Evolutionary conservation across 768 basidiomycete species (phyloP), one percentile per base, ranked within the genome.

Genomic region (Lactifluus hygrophoroides): DNA sequence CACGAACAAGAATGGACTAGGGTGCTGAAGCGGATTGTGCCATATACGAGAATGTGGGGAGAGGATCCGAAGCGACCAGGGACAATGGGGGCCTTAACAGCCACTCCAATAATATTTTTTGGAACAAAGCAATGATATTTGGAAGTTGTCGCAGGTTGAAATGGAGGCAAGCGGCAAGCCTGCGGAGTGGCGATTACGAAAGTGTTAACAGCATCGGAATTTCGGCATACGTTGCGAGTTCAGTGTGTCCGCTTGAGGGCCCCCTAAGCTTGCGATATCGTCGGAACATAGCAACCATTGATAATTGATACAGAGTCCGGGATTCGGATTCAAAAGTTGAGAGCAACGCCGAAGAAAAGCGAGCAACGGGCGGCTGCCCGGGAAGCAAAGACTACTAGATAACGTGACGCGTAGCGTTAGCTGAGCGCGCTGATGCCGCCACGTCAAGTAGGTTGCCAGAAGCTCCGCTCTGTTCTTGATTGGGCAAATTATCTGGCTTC

Each of bases 361-460:
- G 40, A 7, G n/a, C n/a, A n/a, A 10, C 5, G 32, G 32, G 21
- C 42, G 21, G n/a, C 37, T n/a, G n/a, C n/a, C n/a, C n/a, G n/a
- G 34, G 37, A 40, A 51, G 51, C 14, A 23, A 35, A 25, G 7
- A 28, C 16, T 43, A 25, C 28, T 38, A 16, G 37, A 27, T n/a
- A n/a, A 23, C 34, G 34, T 51, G 34, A 27, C 34, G 25, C 7
- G 27, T 23, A 23, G 28, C 19, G 28, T 43, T 21, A 27, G n/a
- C 28, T 54, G 35, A 46, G 25, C 25, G 21, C 49, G 17, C 17
- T 42, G 19, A 44, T 40, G 25, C 17, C 37, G 57, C 57, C 57
- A 59, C 58, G 47, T 57, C 52, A n/a, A 59, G 19, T 27, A 51
- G 34, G 51, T 34, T 40, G 47, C 42, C 6, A 30, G 32, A 54